phyloP scores from a whole-genome alignment of 495 filamentous ascomycete genomes.

The Talaromyces trachyspermus region DNA sequence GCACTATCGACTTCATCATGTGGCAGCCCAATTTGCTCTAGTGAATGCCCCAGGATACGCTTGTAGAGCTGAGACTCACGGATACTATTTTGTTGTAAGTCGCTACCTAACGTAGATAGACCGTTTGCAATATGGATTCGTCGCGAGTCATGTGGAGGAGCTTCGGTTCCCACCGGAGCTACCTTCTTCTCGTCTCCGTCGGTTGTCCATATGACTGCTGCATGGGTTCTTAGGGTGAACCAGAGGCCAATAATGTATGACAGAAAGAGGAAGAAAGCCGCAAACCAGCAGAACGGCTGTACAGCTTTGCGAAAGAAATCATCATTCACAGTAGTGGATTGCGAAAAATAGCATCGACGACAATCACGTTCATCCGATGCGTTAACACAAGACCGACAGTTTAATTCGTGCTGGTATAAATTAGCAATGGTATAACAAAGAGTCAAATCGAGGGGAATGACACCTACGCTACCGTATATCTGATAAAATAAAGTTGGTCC shows the following conservation, averaged over 20 bases:
- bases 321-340: constrained; percentile 77
- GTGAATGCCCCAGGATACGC: constrained; percentile 81
- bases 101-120: constrained; percentile 23
- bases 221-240: constrained; percentile 95
- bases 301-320: constrained; percentile 85
- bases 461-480: constrained; percentile 86
- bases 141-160: constrained; percentile 34
- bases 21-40: constrained; percentile 67
- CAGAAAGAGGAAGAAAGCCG: constrained; percentile 77
- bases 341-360: constrained; percentile 87
- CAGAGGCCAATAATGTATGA: constrained; percentile 91
- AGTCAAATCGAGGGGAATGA: not conserved
- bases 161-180: constrained; percentile 28
- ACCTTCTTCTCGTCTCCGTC: constrained; percentile 80
- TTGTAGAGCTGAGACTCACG: constrained; percentile 88
- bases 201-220: constrained; percentile 91
- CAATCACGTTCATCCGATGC: constrained; percentile 57
- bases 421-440: constrained; percentile 21
- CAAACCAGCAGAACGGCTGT: constrained; percentile 85
- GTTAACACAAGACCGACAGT: constrained; percentile 68
- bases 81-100: constrained; percentile 38
- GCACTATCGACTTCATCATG: constrained; percentile 29
- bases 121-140: constrained; percentile 25
- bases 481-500: constrained; percentile 98
- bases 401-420: constrained; percentile 70